Evolutionary conservation across 257 asterid species (phyloP).

Genomic region (Solanum pimpinellifolium): DNA sequence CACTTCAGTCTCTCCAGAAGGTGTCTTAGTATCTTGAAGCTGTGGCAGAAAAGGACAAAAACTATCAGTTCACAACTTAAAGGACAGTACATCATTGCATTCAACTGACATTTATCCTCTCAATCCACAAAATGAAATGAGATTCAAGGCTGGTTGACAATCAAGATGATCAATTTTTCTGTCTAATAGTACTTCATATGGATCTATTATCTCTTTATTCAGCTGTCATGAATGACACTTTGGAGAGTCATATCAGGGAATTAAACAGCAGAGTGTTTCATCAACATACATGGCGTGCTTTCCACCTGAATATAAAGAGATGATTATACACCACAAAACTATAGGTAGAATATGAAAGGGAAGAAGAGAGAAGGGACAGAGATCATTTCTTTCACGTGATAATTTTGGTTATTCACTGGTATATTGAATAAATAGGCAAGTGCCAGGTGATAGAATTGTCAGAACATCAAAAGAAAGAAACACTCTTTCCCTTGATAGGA

Average conservation of each 20-base stretch:
- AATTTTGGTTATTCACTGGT: neutral
- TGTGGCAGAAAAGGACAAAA: conserved; percentile 12
- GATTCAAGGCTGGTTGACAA: neutral
- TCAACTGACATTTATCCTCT: neutral
- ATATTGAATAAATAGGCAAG: neutral
- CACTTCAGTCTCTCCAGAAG: conserved; percentile 63
- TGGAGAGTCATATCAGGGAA: neutral
- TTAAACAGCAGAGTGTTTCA: neutral
- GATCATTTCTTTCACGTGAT: neutral
- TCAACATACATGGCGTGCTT: neutral
- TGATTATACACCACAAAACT: neutral
- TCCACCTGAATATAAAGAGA: neutral
- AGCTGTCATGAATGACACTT: neutral
- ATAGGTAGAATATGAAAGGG: neutral
- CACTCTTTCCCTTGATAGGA: neutral
- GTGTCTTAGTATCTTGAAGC: conserved; percentile 53
- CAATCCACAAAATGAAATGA: neutral
- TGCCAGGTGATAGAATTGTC: neutral
- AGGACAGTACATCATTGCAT: neutral
- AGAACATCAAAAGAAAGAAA: neutral
- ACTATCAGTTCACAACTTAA: neutral
- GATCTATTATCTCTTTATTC: neutral
- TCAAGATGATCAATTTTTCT: neutral
- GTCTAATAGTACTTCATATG: neutral
- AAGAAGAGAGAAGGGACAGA: neutral